Evolutionary conservation across 148 eudicot genomes (phyloP), one percentile per base, ranked within the genome.

Genomic region (Rhododendron griersonianum): DNA sequence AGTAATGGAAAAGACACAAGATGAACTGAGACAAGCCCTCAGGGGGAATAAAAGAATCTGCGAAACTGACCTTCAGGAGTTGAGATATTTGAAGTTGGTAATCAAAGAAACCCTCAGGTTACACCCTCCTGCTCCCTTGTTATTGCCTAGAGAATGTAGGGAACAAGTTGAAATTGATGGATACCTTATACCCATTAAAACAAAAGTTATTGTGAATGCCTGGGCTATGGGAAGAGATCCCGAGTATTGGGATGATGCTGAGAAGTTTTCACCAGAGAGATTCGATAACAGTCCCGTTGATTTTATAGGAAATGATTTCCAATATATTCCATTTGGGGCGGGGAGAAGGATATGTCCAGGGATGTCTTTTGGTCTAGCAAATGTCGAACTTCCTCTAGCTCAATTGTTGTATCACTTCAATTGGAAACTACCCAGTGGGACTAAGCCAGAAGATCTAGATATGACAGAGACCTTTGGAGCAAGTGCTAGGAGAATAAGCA

Each of bases 201-300:
- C 65, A 59, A 59, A 59, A 59, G n/a, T 59, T 19, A 59, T 59
- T 6, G 65, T 59, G 5, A 90, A 88, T 80, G 88, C 82, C 0
- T 90, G 91, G 90, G 88, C 90, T 0, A 81, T 90, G 0, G 80
- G 81, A 33, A 84, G 88, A 75, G 87, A 87, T 59, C 87, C 89
- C 21, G 79, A 88, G 33, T 79, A 44, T 19, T 90, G 92, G 90
- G 61, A 9, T 30, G 83, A 90, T 28, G 83, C 90, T 33, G 90
- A 90, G 44, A 19, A 30, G 14, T 90, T 90, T 28, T 23, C 82
- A 51, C 92, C 92, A 7, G 89, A 90, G 57, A 23, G 71, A 65
- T 65, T n/a, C 30, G 30, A 8, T 11, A 82, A 83, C n/a, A 59
- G 82, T 51, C 79, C 83, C 0, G 35, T 88, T 3, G 90, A 88